Evolutionary conservation across 208 protist genomes (phyloP).

Genomic region (Balamuthia mandrillaris): DNA sequence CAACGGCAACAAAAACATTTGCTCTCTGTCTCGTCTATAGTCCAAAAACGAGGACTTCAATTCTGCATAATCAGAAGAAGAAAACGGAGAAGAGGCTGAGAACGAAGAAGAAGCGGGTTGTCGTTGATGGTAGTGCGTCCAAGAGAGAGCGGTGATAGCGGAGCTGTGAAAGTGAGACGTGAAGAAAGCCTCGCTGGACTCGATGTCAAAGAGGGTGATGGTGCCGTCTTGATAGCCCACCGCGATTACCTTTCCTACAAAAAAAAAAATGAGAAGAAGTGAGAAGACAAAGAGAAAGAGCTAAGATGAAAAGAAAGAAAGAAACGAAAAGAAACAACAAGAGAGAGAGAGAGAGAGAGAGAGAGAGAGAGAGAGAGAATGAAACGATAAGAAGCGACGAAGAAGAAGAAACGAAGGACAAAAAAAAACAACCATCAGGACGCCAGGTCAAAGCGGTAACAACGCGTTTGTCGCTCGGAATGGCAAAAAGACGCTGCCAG

Average conservation of each 20-base stretch:
- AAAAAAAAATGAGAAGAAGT: neutral
- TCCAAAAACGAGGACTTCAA: neutral
- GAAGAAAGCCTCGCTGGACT: constrained; percentile 13
- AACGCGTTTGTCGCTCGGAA: neutral
- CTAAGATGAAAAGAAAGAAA: too few relatives aligned
- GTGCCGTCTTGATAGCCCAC: constrained; percentile 17
- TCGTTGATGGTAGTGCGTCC: constrained; percentile 7
- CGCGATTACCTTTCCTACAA: constrained; percentile 19
- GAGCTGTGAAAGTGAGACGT: constrained; percentile 2
- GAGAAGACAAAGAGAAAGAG: neutral
- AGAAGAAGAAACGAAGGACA: neutral
- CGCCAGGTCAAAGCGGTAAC: constrained; percentile 24
- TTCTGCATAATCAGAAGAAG: neutral
- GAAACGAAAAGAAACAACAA: too few relatives aligned
- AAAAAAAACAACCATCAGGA: neutral
- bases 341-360: too few relatives aligned
- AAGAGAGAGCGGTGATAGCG: neutral
- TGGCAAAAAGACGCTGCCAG: constrained; percentile 33
- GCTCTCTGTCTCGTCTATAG: neutral
- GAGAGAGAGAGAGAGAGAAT: too few relatives aligned
- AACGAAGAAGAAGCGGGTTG: too few relatives aligned
- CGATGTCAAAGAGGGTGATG: neutral
- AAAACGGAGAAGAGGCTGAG: neutral
- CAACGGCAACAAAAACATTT: neutral
- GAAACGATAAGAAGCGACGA: too few relatives aligned